Base-by-base conservation (phyloP, 306 rosid genomes). In the Cucurbita pepo region DNA sequence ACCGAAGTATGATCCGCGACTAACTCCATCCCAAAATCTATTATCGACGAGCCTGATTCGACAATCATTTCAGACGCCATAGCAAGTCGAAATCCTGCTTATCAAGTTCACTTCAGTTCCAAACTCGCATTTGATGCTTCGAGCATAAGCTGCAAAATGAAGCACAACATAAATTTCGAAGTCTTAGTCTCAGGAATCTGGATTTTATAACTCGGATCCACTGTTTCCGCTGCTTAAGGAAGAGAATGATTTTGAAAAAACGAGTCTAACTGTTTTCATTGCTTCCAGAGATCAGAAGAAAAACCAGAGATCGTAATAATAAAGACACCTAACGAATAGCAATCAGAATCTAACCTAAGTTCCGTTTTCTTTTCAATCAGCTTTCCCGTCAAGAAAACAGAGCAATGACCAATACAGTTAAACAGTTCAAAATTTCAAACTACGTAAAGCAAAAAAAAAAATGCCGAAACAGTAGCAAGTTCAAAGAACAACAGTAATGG, bases 1-100 rank as follows among this genome's bases (percentile, higher is more conserved):
- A 95, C 95, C 14, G 97, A 86, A 22, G 83, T 73, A 73, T 89
- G 97, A 81, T 86, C 92, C 0, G 96, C 88, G 12, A 86, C 81
- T 73, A 59, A 43, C 61, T 80, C 41, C 76, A 76, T 75, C 12
- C 75, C 81, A 65, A 87, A 44, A 44, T 21, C 19, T 71, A 60
- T 53, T 8, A 45, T 47, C 10, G 60, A 18, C 54, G 41, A 19
- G 67, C 44, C 44, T 10, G 69, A 19, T 56, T 73, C 77, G 34
- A 74, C 57, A 13, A 48, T n/a, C 47, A 58, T 22, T 47, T 30
- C 36, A 45, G 69, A 11, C 16, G 55, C 63, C 77, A 56, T 58
- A 38, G 48, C 43, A 41, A 40, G 37, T 55, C 65, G 21, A 38
- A 73, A 74, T 48, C 69, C 22, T 3, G 21, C 63, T 47, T 58